Evolutionary conservation across 805 yeast genomes (phyloP).

Genomic region (Cyberlindnera maclurae): DNA sequence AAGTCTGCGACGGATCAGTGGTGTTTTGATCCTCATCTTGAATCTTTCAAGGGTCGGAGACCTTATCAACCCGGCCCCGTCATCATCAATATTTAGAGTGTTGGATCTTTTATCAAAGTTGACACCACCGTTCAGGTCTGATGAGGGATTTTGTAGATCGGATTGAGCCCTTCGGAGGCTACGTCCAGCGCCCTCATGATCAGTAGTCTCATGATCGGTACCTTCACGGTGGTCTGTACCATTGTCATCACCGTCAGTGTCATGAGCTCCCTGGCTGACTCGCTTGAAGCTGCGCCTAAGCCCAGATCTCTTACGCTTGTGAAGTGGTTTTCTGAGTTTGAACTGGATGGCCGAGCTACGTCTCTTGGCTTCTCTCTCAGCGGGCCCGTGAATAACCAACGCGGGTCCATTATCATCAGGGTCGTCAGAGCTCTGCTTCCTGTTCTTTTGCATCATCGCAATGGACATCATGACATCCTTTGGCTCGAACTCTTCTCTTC

Average conservation of each 20-base stretch:
- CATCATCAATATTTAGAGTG: constrained; percentile 35
- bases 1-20: constrained; percentile 23
- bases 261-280: background rate
- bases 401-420: constrained; percentile 71
- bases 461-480: constrained; percentile 81
- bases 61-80: constrained; percentile 17
- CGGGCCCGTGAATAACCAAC: constrained; percentile 68
- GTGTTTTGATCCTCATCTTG: constrained; percentile 14
- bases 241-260: background rate
- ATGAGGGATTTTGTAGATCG: constrained; percentile 28
- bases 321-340: constrained; percentile 12
- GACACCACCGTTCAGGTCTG: constrained; percentile 29
- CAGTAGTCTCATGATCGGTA: constrained; percentile 17
- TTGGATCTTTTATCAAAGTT: constrained; percentile 39
- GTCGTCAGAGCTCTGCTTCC: constrained; percentile 22
- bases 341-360: constrained; percentile 24
- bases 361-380: constrained; percentile 45
- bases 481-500: constrained; percentile 54
- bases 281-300: constrained; percentile 13
- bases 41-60: constrained; percentile 40
- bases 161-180: constrained; percentile 23
- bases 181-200: too few relatives aligned
- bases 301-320: constrained; percentile 12
- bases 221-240: constrained; percentile 6
- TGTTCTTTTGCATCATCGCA: constrained; percentile 62